Percentiles rank a stretch among this genome's conserved stretches.
These are phyloP conservation scores for Staphylotrichum tortipilum DNA, from an alignment of 495 filamentous ascomycete genomes.

Conservation along the genomic window DNA sequence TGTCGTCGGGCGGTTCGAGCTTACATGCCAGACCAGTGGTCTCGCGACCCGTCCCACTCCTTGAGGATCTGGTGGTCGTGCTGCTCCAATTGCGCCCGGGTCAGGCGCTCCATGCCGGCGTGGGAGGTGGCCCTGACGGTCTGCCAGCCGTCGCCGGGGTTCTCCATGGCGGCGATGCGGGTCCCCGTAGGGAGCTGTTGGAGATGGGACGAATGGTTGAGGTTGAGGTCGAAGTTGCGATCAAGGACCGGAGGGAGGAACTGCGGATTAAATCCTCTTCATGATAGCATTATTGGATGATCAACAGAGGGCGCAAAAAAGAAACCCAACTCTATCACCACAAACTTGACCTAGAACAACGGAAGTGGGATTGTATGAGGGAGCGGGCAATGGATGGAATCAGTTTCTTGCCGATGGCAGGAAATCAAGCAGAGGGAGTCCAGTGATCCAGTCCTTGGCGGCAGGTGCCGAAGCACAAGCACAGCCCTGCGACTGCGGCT, in stretches of 20 bases:
- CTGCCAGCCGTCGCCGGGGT: constrained; percentile 23
- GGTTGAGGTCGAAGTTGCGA: background rate
- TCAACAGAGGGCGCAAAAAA: background rate
- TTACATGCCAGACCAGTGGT: constrained; percentile 31
- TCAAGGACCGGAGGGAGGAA: too few species aligned
- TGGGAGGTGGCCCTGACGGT: constrained; percentile 27
- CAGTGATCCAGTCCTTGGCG: background rate
- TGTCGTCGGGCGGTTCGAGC: background rate
- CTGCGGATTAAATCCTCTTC: too few species aligned
- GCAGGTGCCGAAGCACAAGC: constrained; percentile 6
- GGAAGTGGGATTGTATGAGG: background rate
- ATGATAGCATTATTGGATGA: too few species aligned
- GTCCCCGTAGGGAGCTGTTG: constrained; percentile 3
- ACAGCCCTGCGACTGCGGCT: constrained; percentile 12
- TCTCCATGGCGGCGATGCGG: constrained; percentile 20
- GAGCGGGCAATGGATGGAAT: background rate
- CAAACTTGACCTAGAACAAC: background rate
- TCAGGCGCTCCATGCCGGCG: constrained; percentile 22
- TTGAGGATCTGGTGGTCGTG: constrained; percentile 23
- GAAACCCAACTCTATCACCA: too few species aligned
- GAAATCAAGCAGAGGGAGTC: background rate
- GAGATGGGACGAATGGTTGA: constrained; percentile 5
- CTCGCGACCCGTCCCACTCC: constrained; percentile 24
- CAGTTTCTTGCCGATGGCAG: background rate
- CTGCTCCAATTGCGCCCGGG: constrained; percentile 20